Evolutionary conservation across 2,329 filamentous ascomycete genomes (phyloP), one percentile per base, ranked within the genome.

Genomic region (Fusarium marasasianum): DNA sequence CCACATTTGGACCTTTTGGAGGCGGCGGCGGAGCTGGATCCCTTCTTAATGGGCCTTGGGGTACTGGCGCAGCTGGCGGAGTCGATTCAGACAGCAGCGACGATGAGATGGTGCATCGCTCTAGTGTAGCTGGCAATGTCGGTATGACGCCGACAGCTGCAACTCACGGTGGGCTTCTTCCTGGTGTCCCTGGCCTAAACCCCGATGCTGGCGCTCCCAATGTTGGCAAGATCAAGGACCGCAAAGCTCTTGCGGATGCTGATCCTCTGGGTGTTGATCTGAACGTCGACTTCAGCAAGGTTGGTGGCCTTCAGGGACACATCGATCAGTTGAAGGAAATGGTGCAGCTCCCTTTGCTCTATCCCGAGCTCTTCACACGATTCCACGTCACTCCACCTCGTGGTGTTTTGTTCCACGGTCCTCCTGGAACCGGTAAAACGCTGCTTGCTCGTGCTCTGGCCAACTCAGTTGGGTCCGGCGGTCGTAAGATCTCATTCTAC

Each of bases 281-380:
- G 79, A 96, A 91, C 78, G 94, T 99, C 71, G 95, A 95, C 80
- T 98, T 99, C 81, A 96, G 94, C 81, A 94, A 95, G 74, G 95
- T 99, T 63, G 96, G 96, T 79, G 96, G 96, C 45, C 85, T 99
- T 50, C 92, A 97, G 80, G 92, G 94, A 41, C 96, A 98, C 80
- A 98, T 99, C 80, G 95, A 98, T 80, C 94, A 98, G 82, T 87
- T 99, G 71, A 98, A 99, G 83, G 96, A 99, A 84, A 99, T 99
- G 96, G 96, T 99, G 24, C 93, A 96, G 75, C 88, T 99, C 69
- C 96, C 96, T 5, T 86, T 99, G 26, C 89, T 98, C 11, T 99
- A 99, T 79, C 96, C 96, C 0, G 96, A 99, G 82, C 91, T 98
- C 47, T 99, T 98, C 82, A 88, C 92, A 73, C 92, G 91, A 71